Base-by-base conservation (phyloP, 768 basidiomycete species). In the Zangia roseola region DNA sequence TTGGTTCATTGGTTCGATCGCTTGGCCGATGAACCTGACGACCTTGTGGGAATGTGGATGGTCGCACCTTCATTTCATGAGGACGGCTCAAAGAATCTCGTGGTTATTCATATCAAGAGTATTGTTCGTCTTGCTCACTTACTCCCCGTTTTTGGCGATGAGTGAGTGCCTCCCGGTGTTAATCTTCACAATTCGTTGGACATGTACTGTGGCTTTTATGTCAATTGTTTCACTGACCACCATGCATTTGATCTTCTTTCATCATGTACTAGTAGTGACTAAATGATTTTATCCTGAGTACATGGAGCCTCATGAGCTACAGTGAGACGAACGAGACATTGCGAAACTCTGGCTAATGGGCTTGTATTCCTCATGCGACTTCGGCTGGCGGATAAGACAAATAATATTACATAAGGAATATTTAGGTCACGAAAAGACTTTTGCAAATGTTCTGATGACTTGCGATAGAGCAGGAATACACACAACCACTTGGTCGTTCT, bases 401-500 rank as follows among this genome's bases (percentile, higher is more conserved):
- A n/a, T n/a, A n/a, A n/a, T n/a, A n/a, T n/a, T n/a, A n/a, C n/a
- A n/a, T n/a, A n/a, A n/a, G n/a, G n/a, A n/a, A n/a, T n/a, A n/a
- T n/a, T n/a, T n/a, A n/a, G n/a, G n/a, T n/a, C n/a, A n/a, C n/a
- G n/a, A n/a, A n/a, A n/a, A n/a, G n/a, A n/a, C n/a, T n/a, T n/a
- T n/a, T n/a, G n/a, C n/a, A n/a, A n/a, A n/a, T n/a, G n/a, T n/a
- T n/a, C n/a, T n/a, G n/a, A n/a, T n/a, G n/a, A n/a, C 6, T 44
- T 30, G 34, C 52, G 62, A 24, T 54, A 52, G 21, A 67, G 53
- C 2, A 72, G 51, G 14, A 69, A 55, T 9, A 24, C 28, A 17
- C 69, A 60, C 13, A 71, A 59, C 5, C 49, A 55, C 31, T 71
- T 70, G 9, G 58, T 62, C 19, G 59, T 60, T 28, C 69, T 60